Evolutionary conservation across 2,329 filamentous ascomycete species (phyloP), one percentile per base, ranked within the genome.

Genomic region (Pestalotiopsis sp.): DNA sequence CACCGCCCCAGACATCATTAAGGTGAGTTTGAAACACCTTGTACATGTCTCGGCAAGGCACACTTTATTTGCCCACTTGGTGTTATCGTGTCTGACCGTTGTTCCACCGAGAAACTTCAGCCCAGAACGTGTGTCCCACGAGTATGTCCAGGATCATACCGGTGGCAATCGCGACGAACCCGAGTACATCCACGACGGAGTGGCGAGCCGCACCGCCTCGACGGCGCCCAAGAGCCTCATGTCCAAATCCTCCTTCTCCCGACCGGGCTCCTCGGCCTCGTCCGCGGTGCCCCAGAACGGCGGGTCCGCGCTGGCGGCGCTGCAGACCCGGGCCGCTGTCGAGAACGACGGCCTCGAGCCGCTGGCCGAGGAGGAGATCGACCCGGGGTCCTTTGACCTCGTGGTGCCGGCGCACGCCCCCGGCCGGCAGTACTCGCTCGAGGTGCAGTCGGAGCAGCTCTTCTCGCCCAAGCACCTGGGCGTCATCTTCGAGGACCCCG

Each of bases 401-500:
- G 75, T 89, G 4, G 81, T 81, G 17, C 81, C 83, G 9, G 73
- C 72, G 10, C 79, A 81, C 17, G 67, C 68, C 62, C 75, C 68
- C 65, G 78, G 70, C 58, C 70, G 70, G 66, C 78, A 72, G 64
- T 87, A 88, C 73, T 87, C 86, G 1, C 79, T 93, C 0, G 91
- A 93, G 76, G 80, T 81, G n/a, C 85, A 88, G 58, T 88, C 89
- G 0, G 88, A 91, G 67, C 81, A 88, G 13, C 80, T 94, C 44
- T 90, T 93, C 73, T 92, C 90, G 0, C 82, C 78, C 17, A 85
- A 89, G 64, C 91, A 94, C 77, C 81, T 94, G 35, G 78, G 84
- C 56, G 81, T 85, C 35, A 92, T 94, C 38, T 91, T 93, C 70
- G 80, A 84, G 3, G 88, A 92, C 67, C 86, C 89, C 0, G 80